phyloP scores from a whole-genome alignment of 345 rosid species.

The Rhodamnia rubescens region DNA sequence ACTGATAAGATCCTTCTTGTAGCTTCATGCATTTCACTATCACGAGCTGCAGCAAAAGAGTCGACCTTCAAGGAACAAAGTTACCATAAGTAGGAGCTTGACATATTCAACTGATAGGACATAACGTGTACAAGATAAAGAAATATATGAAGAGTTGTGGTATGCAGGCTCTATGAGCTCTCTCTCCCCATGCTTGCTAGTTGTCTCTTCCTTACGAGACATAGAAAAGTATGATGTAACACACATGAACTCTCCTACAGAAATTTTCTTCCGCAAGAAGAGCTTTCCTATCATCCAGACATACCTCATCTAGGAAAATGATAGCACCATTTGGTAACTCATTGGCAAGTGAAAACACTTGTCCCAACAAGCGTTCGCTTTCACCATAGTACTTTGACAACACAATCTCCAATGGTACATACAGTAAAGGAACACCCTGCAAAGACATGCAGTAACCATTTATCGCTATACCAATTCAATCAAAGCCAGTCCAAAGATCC shows the following conservation, averaged over 20 bases:
- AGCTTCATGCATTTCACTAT: constrained; percentile 86
- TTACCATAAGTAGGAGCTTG: neutral
- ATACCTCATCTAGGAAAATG: constrained; percentile 90
- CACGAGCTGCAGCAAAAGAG: constrained; percentile 83
- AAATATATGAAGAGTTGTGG: neutral
- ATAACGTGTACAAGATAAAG: neutral
- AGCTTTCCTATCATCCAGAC: neutral
- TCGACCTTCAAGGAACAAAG: constrained; percentile 48
- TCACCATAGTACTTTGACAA: constrained; percentile 93
- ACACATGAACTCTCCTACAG: neutral
- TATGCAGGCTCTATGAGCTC: neutral
- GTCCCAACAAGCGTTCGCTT: constrained; percentile 75
- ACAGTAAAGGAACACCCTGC: constrained; percentile 79
- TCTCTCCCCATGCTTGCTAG: neutral
- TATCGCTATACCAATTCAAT: neutral
- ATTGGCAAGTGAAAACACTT: constrained; percentile 84
- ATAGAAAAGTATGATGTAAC: no score
- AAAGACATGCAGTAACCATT: neutral
- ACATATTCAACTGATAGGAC: neutral
- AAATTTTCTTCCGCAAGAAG: neutral
- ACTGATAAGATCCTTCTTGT: constrained; percentile 87
- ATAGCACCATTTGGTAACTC: constrained; percentile 76
- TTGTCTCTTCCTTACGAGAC: neutral
- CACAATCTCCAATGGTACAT: constrained; percentile 82
- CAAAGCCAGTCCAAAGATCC: neutral